Evolutionary conservation across 176 grass and related monocot species (phyloP).

Genomic region (Eragrostis nindensis): DNA sequence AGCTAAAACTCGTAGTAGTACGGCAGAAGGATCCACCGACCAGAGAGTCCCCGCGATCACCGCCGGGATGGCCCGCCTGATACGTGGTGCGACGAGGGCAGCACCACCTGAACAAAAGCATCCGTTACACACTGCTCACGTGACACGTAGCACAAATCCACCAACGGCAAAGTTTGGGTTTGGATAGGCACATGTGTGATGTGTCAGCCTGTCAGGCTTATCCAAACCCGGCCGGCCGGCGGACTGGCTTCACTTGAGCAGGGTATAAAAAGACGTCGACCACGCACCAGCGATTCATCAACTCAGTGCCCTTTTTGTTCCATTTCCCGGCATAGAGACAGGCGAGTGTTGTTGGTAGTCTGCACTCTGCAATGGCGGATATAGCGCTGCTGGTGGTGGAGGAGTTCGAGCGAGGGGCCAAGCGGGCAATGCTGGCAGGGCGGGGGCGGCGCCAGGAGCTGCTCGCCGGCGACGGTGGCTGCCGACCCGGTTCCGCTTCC

Average conservation of each 20-base stretch:
- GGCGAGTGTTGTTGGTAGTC: background rate
- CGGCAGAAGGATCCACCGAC: no score
- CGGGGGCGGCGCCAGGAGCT: background rate
- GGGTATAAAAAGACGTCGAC: background rate
- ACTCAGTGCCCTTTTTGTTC: background rate
- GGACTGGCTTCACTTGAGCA: background rate
- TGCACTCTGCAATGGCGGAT: slow-evolving; percentile 23
- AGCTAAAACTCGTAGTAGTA: no score
- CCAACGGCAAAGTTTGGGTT: background rate
- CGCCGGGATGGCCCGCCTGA: no score
- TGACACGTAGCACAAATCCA: background rate
- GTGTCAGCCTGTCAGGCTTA: no score
- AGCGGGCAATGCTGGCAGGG: background rate
- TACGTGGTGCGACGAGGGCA: background rate
- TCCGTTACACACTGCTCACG: background rate
- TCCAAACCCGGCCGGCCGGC: slow-evolving; percentile 3
- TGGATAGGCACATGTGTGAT: background rate
- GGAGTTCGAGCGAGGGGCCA: slow-evolving; percentile 18
- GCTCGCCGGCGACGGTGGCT: background rate
- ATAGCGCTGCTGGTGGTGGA: slow-evolving; percentile 39
- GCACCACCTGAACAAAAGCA: background rate
- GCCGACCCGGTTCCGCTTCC: background rate
- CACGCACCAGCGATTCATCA: background rate
- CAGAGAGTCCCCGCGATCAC: no score
- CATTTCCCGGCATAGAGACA: background rate